These are phyloP conservation scores for Oryza glaberrima DNA, from an alignment of 176 grass and related monocot species.

Conservation along the genomic window DNA sequence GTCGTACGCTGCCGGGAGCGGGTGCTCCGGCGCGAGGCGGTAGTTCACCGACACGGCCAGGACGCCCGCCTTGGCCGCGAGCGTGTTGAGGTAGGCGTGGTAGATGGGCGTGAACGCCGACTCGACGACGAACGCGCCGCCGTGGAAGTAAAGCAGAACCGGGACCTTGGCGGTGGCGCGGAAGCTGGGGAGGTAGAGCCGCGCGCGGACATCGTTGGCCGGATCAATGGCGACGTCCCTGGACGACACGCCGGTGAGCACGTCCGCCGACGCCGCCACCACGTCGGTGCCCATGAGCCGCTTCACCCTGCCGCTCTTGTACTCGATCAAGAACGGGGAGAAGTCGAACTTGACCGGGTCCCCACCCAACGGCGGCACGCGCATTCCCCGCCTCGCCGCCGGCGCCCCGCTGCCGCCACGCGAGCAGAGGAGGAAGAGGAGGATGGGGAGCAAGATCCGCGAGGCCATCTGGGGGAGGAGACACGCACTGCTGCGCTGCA, in stretches of 20 bases:
- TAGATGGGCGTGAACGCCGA: constrained; percentile 67
- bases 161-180: constrained; percentile 34
- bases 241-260: constrained; percentile 54
- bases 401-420: neutral
- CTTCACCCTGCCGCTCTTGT: constrained; percentile 65
- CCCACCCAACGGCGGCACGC: constrained; percentile 11
- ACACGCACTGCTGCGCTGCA: neutral
- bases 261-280: constrained; percentile 50
- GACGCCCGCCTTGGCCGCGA: constrained; percentile 46
- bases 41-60: constrained; percentile 73
- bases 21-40: constrained; percentile 79
- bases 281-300: constrained; percentile 56
- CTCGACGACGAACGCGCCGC: constrained; percentile 78
- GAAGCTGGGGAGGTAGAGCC: constrained; percentile 69
- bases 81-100: constrained; percentile 63
- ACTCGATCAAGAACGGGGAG: constrained; percentile 66
- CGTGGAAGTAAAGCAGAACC: constrained; percentile 82
- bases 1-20: constrained; percentile 70
- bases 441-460: constrained; percentile 44
- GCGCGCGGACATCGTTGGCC: constrained; percentile 43
- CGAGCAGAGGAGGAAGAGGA: constrained; percentile 21
- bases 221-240: constrained; percentile 65
- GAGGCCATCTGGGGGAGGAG: constrained; percentile 32
- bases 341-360: constrained; percentile 64
- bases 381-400: constrained; percentile 3